Percentiles rank a stretch among this genome's conserved stretches.
phyloP scores from a whole-genome alignment of 2,329 filamentous ascomycete genomes.

The Pseudonectria buxi region DNA sequence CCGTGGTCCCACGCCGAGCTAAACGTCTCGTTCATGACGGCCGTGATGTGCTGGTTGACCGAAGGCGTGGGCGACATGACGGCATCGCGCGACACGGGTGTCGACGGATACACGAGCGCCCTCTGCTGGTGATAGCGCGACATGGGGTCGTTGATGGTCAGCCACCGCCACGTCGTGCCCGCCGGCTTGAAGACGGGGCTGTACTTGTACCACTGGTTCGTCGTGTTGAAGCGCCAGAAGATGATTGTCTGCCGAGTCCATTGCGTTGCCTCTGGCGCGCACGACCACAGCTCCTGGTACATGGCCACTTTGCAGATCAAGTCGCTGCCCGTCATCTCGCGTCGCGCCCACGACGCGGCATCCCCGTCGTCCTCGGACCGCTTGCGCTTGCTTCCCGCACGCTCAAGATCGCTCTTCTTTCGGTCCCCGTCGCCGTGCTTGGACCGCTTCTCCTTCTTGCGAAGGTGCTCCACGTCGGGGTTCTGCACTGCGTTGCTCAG shows the following conservation, averaged over 20 bases:
- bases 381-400: slow-evolving; percentile 33
- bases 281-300: slow-evolving; percentile 60
- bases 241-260: slow-evolving; percentile 56
- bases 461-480: slow-evolving; percentile 36
- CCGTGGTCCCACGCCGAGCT: slow-evolving; percentile 40
- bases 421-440: slow-evolving; percentile 26
- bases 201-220: slow-evolving; percentile 46
- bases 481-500: slow-evolving; percentile 51
- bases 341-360: slow-evolving; percentile 32
- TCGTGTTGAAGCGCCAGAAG: slow-evolving; percentile 55
- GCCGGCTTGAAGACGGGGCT: slow-evolving; percentile 43
- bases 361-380: slow-evolving; percentile 35
- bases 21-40: slow-evolving; percentile 53
- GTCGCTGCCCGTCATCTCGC: slow-evolving; percentile 44
- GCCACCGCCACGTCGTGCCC: slow-evolving; percentile 54
- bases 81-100: slow-evolving; percentile 31
- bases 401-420: slow-evolving; percentile 29
- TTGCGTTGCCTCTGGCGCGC: slow-evolving; percentile 36
- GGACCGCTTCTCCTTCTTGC: slow-evolving; percentile 31
- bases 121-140: slow-evolving; percentile 52
- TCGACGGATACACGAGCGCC: slow-evolving; percentile 32
- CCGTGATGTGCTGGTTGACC: slow-evolving; percentile 44
- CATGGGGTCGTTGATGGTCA: slow-evolving; percentile 53
- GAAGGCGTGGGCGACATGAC: slow-evolving; percentile 49
- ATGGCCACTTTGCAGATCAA: slow-evolving; percentile 56